Base-by-base conservation (phyloP, 352 stramenopile genomes). In the Pelagophyceae sp. region DNA sequence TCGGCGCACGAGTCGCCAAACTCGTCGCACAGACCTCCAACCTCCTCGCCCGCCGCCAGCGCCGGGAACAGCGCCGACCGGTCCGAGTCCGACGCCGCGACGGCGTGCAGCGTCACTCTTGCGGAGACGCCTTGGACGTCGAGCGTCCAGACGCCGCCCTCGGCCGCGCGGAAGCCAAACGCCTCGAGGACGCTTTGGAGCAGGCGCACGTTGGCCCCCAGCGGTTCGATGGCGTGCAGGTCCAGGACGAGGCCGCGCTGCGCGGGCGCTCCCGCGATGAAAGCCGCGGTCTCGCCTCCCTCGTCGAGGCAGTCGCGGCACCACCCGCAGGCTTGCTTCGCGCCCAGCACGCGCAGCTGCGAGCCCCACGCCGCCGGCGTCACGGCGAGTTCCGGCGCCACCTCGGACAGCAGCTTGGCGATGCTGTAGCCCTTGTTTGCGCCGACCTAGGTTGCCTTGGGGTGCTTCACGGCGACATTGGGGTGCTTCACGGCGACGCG, bases 301-400 rank as follows among this genome's bases (percentile, higher is more conserved):
- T 74, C 35, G 17, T 74, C 67, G 67, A 74, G 67, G 67, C 67
- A 74, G 67, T 74, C 67, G 35, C 67, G 67, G 38, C 67, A 74
- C 67, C 67, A 74, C 15, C 67, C 67, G 37, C 67, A 74, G 35
- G 67, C 67, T 11, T 35, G 3, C 27, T 27, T 50, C 33, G 67
- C 67, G 38, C 38, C 38, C 17, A n/a, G 33, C 15, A 0, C 25
- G 11, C 67, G 67, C 15, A 74, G 33, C 25, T 11, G 0, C 1
- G 27, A 2, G 35, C 67, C 67, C 67, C 67, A 74, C 5, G 35
- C 15, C 27, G 35, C 38, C 38, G 67, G 35, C 11, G 33, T 25
- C 35, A 74, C 67, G 35, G 25, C 67, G 35, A 74, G 67, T 33
- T n/a, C 23, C 35, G 67, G 67, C 67, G 67, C 67, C 35, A 74